Conservation (phyloP, 768 basidiomycete genomes). For the Termitomyces sp. region DNA sequence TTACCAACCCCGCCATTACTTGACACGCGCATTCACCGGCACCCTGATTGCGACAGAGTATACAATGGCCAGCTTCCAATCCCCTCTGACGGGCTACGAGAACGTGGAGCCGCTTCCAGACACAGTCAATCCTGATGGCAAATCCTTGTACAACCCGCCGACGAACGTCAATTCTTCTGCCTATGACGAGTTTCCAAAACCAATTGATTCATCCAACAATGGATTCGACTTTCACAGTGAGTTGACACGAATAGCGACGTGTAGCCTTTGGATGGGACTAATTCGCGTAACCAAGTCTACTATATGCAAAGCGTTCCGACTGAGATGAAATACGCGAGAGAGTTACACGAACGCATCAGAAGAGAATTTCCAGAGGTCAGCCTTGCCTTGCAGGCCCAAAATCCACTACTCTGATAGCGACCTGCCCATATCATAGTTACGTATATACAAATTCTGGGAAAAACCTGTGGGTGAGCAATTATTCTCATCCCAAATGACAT, state of each 20-base stretch:
- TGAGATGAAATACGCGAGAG: slow-evolving; percentile 45
- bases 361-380: slow-evolving; percentile 68
- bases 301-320: slow-evolving; percentile 45
- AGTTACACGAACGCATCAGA: slow-evolving; percentile 55
- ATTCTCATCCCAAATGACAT: neutral
- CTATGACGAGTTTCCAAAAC: slow-evolving; percentile 53
- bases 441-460: slow-evolving; percentile 61
- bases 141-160: slow-evolving; percentile 49
- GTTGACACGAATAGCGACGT: slow-evolving; percentile 14
- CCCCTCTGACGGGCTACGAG: slow-evolving; percentile 36
- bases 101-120: slow-evolving; percentile 38
- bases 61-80: slow-evolving; percentile 19
- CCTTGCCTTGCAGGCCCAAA: neutral
- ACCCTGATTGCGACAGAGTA: neutral
- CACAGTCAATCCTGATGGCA: slow-evolving; percentile 49
- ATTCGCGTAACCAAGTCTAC: slow-evolving; percentile 42
- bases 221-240: slow-evolving; percentile 75
- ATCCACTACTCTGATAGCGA: slow-evolving; percentile 3
- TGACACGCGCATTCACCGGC: too few relatives aligned
- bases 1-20: neutral
- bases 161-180: slow-evolving; percentile 38
- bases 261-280: neutral
- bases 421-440: slow-evolving; percentile 35
- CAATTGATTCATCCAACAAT: slow-evolving; percentile 48
- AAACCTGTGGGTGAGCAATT: slow-evolving; percentile 47